These are phyloP conservation scores for Colletotrichum liriopes DNA, from an alignment of 2,329 filamentous ascomycete species.

Conservation along the genomic window DNA sequence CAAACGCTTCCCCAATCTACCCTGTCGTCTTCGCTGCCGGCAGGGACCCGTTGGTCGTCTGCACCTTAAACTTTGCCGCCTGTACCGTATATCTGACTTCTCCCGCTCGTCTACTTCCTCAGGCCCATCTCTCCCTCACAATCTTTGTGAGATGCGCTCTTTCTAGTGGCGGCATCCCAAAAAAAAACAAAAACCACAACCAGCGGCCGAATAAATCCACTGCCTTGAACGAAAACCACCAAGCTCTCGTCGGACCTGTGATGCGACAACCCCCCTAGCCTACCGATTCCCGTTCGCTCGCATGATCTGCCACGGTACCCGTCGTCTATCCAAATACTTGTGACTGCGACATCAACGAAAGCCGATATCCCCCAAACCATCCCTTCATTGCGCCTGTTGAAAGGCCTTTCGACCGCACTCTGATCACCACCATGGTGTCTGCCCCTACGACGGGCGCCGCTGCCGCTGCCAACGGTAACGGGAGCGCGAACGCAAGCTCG, in stretches of 20 bases:
- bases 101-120: conserved; percentile 6
- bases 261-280: conserved; percentile 36
- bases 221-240: not conserved
- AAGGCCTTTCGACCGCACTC: conserved; percentile 2
- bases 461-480: conserved; percentile 52
- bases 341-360: conserved; percentile 30
- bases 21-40: not conserved
- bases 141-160: conserved; percentile 18
- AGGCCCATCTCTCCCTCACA: conserved; percentile 21
- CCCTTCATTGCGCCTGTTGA: conserved; percentile 26
- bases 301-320: conserved; percentile 26
- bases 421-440: conserved; percentile 56
- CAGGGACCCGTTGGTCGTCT: conserved; percentile 8
- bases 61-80: conserved; percentile 22
- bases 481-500: conserved; percentile 65
- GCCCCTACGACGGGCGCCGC: conserved; percentile 56
- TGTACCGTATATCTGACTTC: conserved; percentile 38
- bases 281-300: conserved; percentile 25
- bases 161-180: conserved; percentile 6
- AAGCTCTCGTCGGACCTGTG: conserved; percentile 6
- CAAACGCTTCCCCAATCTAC: not conserved
- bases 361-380: not conserved
- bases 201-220: not conserved
- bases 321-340: conserved; percentile 10
- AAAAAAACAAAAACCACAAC: not conserved